These are phyloP conservation scores for Coemansia sp. DNA, from an alignment of 192 early-diverging fungal species.

Conservation along the genomic window DNA sequence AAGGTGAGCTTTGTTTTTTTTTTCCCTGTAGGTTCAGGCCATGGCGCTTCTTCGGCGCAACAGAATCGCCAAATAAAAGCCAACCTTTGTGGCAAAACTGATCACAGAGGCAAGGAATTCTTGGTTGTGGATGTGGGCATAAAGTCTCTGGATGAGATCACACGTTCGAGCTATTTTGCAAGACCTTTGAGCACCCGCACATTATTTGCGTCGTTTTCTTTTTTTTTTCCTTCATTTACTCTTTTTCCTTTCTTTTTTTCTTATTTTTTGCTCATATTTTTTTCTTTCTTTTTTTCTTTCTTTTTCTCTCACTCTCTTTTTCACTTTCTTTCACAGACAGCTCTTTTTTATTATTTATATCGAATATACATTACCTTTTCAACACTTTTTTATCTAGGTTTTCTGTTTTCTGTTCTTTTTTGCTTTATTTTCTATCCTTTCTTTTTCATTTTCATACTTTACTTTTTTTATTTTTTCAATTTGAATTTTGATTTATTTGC, in stretches of 20 bases:
- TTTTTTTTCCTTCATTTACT: slow-evolving; percentile 11
- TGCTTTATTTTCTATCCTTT: slow-evolving; percentile 13
- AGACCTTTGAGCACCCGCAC: neutral
- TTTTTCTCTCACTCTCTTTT: slow-evolving; percentile 17
- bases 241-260: slow-evolving; percentile 13
- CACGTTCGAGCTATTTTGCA: neutral
- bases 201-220: neutral
- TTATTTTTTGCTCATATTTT: slow-evolving; percentile 15
- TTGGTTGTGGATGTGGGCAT: neutral
- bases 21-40: slow-evolving; percentile 32
- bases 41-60: slow-evolving; percentile 36
- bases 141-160: slow-evolving; percentile 6
- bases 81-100: neutral
- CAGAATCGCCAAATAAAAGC: neutral
- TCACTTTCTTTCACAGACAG: slow-evolving; percentile 14
- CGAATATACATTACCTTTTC: slow-evolving; percentile 7
- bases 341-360: slow-evolving; percentile 6
- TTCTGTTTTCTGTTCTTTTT: slow-evolving; percentile 20
- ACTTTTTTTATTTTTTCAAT: slow-evolving; percentile 3
- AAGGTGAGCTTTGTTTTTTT: neutral
- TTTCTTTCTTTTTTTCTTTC: slow-evolving; percentile 24
- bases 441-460: slow-evolving; percentile 18
- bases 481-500: slow-evolving; percentile 12
- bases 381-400: slow-evolving; percentile 13
- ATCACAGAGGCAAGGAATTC: neutral